These are phyloP conservation scores for Suaeda aralocaspica DNA, from an alignment of 148 eudicot species.

Conservation along the genomic window DNA sequence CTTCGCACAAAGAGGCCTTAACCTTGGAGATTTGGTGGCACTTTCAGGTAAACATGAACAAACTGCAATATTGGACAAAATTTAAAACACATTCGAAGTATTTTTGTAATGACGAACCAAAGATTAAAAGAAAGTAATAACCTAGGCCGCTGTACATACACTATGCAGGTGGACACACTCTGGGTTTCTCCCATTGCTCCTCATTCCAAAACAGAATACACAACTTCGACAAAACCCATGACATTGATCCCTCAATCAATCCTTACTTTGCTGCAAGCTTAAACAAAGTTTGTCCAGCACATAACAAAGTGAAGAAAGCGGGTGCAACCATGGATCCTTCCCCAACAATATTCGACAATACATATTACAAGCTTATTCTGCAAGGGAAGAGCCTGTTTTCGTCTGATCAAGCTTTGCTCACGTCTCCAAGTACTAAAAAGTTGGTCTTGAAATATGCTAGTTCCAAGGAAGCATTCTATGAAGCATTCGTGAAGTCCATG, in stretches of 20 bases:
- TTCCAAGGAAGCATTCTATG: conserved; percentile 48
- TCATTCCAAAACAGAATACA: conserved; percentile 65
- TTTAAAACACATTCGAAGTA: not conserved
- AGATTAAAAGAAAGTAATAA: conserved; percentile 10
- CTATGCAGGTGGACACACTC: conserved; percentile 68
- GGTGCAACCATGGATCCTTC: conserved; percentile 56
- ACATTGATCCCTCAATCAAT: conserved; percentile 52
- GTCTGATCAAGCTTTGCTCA: conserved; percentile 57
- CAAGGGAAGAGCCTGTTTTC: conserved; percentile 54
- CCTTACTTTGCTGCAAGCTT: conserved; percentile 51
- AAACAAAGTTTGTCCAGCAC: conserved; percentile 33
- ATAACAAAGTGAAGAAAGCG: conserved; percentile 39
- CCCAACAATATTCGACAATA: conserved; percentile 47
- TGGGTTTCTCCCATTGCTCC: conserved; percentile 87
- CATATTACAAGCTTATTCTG: conserved; percentile 59
- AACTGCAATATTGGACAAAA: too few relatives aligned
- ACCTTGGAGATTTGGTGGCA: conserved; percentile 67
- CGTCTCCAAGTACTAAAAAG: conserved; percentile 35
- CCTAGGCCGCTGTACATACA: not conserved
- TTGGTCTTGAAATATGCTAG: conserved; percentile 48
- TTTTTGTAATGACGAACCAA: not conserved
- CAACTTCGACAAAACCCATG: conserved; percentile 44
- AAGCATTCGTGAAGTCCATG: too few relatives aligned
- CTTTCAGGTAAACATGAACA: conserved; percentile 78
- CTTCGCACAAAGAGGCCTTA: conserved; percentile 71